phyloP scores from a whole-genome alignment of 2,329 filamentous ascomycete species.

The Xylariales sp. region DNA sequence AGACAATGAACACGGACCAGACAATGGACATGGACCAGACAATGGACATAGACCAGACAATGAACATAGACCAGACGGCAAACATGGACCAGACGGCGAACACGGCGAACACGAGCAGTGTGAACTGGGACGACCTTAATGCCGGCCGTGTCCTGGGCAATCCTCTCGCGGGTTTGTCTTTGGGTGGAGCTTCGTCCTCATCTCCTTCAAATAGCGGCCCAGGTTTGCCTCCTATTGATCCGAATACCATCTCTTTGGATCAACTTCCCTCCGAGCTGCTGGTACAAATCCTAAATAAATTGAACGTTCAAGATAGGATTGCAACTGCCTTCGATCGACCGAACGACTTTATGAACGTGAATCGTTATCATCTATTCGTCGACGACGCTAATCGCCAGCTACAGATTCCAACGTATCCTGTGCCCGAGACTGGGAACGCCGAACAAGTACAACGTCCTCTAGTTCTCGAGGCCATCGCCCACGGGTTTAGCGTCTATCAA shows the following conservation, averaged over 20 bases:
- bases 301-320: neutral
- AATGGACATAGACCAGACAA: too few species aligned
- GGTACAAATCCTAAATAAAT: neutral
- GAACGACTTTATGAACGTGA: neutral
- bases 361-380: neutral
- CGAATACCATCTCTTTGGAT: neutral
- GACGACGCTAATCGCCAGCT: conserved; percentile 3
- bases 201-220: neutral
- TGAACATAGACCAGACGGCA: too few species aligned
- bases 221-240: too few species aligned
- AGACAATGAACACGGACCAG: too few species aligned
- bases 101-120: too few species aligned
- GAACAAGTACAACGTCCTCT: neutral
- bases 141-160: neutral
- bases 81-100: too few species aligned
- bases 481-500: neutral
- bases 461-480: neutral
- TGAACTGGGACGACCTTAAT: neutral
- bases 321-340: neutral
- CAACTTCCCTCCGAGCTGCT: neutral
- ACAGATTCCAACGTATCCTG: neutral
- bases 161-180: neutral
- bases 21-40: too few species aligned
- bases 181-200: neutral
- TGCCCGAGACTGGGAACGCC: too few species aligned